These are phyloP conservation scores for Caryocar brasiliense DNA, from an alignment of 441 rosid species.

Conservation along the genomic window DNA sequence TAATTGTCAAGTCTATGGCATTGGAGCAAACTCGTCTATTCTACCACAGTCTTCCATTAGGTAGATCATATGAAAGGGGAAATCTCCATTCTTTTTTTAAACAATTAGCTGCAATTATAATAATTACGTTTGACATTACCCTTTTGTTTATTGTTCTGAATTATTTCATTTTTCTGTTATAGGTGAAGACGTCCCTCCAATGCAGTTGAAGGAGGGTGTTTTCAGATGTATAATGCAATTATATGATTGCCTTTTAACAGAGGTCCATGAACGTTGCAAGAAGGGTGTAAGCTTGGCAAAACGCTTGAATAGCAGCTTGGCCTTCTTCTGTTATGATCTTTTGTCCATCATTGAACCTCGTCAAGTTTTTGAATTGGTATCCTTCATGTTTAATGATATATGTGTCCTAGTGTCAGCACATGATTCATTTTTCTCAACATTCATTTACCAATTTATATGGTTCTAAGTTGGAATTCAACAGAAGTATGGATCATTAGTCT, in stretches of 20 bases:
- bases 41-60: conserved; percentile 84
- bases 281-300: conserved; percentile 95
- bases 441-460: no score
- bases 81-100: no score
- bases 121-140: background rate
- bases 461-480: no score
- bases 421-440: no score
- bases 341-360: conserved; percentile 92
- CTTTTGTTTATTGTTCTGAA: background rate
- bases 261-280: conserved; percentile 97
- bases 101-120: no score
- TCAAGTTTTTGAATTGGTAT: conserved; percentile 95
- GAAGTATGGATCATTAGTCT: no score
- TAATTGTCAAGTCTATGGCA: conserved; percentile 96
- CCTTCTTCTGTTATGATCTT: conserved; percentile 97
- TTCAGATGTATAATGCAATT: conserved; percentile 89
- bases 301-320: conserved; percentile 95
- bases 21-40: conserved; percentile 89
- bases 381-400: conserved; percentile 20
- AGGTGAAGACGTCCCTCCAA: conserved; percentile 98
- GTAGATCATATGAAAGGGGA: conserved; percentile 23
- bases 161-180: conserved; percentile 11
- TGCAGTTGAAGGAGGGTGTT: conserved; percentile 95
- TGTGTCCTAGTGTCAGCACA: no score
- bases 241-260: conserved; percentile 94